Evolutionary conservation across 78 protist genomes (phyloP), one percentile per base, ranked within the genome.

Genomic region (Blattamonas nauphoetae): DNA sequence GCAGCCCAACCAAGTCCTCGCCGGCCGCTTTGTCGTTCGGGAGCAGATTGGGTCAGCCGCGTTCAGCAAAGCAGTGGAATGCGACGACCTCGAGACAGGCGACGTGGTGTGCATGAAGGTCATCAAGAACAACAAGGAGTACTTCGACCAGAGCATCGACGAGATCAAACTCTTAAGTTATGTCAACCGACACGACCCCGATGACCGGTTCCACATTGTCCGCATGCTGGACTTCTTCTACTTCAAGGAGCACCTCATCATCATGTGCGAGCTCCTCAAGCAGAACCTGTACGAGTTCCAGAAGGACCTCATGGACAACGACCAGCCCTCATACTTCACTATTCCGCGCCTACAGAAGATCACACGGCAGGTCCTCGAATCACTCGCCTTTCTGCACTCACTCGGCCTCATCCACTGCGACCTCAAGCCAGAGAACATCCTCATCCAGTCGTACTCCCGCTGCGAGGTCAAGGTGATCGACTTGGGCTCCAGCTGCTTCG

Each of bases 371-470:
- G 45, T 83, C 33, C 83, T 89, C 3, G 35, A 1, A 1, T 0
- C 71, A 0, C 44, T 88, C 41, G 81, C 1, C 32, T 90, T 44
- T 90, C 38, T 91, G 4, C 94, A 92, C 87, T 0, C 6, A 55
- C 79, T 91, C 11, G 41, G 42, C 0, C 71, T 94, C 77, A 88
- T 94, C 81, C 96, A 94, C 88, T 91, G 93, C 45, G 96, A 94
- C 81, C 86, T 94, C 36, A 94, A 94, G 90, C 96, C 96, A 2
- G 96, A 94, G 63, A 94, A 94, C 88, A 88, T 94, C 33, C 88
- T 92, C 42, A 86, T 92, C 81, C 36, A 86, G 84, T 46, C 64
- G 11, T 85, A 80, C 86, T 42, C 79, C n/a, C 85, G 90, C 1
- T 89, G 91, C 80, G 89, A 55, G 79, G 91, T 93, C 80, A 91